Base-by-base conservation (phyloP, 352 stramenopile species). In the Pythium phragmiticola region DNA sequence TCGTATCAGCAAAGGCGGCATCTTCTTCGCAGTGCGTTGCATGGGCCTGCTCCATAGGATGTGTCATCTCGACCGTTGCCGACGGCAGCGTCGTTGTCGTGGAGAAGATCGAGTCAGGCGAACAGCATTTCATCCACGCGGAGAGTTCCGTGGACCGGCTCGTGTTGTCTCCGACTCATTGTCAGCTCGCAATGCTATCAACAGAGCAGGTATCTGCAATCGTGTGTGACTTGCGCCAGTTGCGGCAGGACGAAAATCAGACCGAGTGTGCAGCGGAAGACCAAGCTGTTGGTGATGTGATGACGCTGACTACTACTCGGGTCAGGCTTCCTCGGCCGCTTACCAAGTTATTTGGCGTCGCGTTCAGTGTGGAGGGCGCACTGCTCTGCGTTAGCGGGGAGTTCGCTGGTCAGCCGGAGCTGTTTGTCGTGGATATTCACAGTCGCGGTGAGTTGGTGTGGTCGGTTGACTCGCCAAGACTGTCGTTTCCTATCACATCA, bases 391-490 rank as follows among this genome's bases (percentile, higher is more conserved):
- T 72, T 8, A 60, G 52, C 41, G 54, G 62, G 6, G 54, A 63
- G 9, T 9, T 34, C 3, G 30, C 21, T 23, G 13, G 17, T 23
- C 14, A 23, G 9, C 16, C 30, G 16, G 17, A 41, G 42, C 17
- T 66, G 0, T 60, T 70, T 45, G 46, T 70, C 14, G 3, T 70
- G 9, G 64, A 66, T 33, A 58, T 66, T 14, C 19, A n/a, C 16
- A 50, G 45, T 8, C 36, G 37, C 19, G 56, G 56, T 2, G 43
- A 58, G 6, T 14, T 65, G 6, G 42, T 57, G 1, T 65, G 51
- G 63, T 42, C 53, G 2, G 57, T 65, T 17, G 11, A 46, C 14
- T 17, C 2, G 0, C 21, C 48, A 19, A 52, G 19, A 14, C 7
- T 26, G 1, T 26, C 54, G 26, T 30, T 30, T 19, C 13, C 34